Evolutionary conservation across 192 early-diverging fungal genomes (phyloP).

Genomic region (Helicostylum pulchrum): DNA sequence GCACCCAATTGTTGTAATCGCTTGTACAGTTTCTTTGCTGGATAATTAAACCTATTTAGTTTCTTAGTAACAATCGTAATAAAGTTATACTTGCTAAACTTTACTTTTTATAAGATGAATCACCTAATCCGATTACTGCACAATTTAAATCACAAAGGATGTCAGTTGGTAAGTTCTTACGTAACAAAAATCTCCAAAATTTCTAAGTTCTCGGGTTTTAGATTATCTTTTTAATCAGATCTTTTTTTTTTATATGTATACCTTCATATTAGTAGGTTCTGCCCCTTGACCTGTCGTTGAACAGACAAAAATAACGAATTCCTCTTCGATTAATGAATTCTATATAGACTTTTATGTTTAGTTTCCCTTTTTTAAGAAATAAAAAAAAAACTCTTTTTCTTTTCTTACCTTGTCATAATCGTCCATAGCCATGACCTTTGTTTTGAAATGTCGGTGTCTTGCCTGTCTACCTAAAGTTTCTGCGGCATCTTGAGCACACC

Average conservation of each 20-base stretch:
- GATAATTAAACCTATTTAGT: slow-evolving; percentile 78
- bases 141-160: slow-evolving; percentile 65
- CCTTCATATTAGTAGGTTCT: slow-evolving; percentile 89
- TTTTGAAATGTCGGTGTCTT: slow-evolving; percentile 67
- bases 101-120: slow-evolving; percentile 88
- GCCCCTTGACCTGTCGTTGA: slow-evolving; percentile 94
- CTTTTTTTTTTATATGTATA: slow-evolving; percentile 16
- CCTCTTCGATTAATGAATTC: slow-evolving; percentile 56
- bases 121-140: slow-evolving; percentile 93
- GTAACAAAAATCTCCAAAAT: slow-evolving; percentile 90
- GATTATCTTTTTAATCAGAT: background rate
- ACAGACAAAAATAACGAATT: slow-evolving; percentile 78
- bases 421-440: slow-evolving; percentile 71
- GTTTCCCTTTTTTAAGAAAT: background rate
- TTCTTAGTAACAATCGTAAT: background rate
- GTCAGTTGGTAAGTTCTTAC: slow-evolving; percentile 69
- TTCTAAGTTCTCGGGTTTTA: slow-evolving; percentile 29
- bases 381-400: background rate
- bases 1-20: slow-evolving; percentile 87
- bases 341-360: slow-evolving; percentile 20
- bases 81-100: slow-evolving; percentile 1
- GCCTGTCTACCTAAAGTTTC: slow-evolving; percentile 79
- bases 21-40: slow-evolving; percentile 87
- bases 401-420: slow-evolving; percentile 58
- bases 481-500: slow-evolving; percentile 88